These are phyloP conservation scores for Stentor coeruleus DNA, from an alignment of 73 alveolate genomes.

Conservation along the genomic window DNA sequence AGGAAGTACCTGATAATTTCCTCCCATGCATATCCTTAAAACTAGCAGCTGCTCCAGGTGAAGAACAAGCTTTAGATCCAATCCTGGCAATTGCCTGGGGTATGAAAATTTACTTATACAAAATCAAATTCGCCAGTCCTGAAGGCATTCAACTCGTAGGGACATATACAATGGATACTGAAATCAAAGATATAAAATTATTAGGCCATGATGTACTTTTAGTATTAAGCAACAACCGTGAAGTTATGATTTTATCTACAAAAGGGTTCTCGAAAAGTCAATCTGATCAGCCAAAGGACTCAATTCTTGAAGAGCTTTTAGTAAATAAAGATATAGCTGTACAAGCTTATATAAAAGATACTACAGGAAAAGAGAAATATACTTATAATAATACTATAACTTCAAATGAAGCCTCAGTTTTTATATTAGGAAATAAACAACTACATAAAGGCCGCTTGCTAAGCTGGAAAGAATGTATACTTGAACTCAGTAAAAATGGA, in stretches of 20 bases:
- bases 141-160: slow-evolving; percentile 24
- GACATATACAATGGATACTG: slow-evolving; percentile 9
- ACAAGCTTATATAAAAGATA: slow-evolving; percentile 13
- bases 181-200: not conserved
- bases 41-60: slow-evolving; percentile 19
- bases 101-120: not conserved
- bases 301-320: not conserved
- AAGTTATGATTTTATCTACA: not conserved
- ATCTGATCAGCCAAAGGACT: not conserved
- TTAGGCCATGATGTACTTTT: slow-evolving; percentile 8
- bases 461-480: slow-evolving; percentile 26
- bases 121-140: not conserved
- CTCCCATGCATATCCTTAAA: slow-evolving; percentile 13
- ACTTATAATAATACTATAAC: slow-evolving; percentile 1
- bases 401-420: not conserved
- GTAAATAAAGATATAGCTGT: slow-evolving; percentile 19
- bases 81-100: slow-evolving; percentile 28
- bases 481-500: not conserved
- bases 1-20: not conserved
- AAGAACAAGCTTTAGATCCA: slow-evolving; percentile 18
- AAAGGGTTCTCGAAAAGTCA: not conserved
- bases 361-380: slow-evolving; percentile 15
- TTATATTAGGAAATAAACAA: slow-evolving; percentile 24
- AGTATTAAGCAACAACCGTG: not conserved
- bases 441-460: slow-evolving; percentile 1